phyloP scores from a whole-genome alignment of 108 stramenopile species.

The Cyclotella cryptica region DNA sequence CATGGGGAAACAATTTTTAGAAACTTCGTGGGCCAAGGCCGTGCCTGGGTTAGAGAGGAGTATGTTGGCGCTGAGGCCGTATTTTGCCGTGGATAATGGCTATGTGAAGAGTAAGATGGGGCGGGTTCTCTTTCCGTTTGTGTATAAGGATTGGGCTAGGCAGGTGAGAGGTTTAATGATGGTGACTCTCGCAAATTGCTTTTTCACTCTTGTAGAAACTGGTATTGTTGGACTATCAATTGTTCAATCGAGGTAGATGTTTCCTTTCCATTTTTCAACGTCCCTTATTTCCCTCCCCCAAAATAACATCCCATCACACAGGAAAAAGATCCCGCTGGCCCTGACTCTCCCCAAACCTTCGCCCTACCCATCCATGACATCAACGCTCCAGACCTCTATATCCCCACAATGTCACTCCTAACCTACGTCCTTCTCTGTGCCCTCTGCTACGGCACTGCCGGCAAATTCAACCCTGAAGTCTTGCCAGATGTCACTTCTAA shows the following conservation, averaged over 20 bases:
- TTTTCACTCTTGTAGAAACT: background rate
- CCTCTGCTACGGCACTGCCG: conserved; percentile 88
- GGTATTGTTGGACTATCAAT: background rate
- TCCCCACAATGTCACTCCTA: conserved; percentile 95
- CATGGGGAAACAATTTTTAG: conserved; percentile 63
- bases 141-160: conserved; percentile 84
- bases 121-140: conserved; percentile 89
- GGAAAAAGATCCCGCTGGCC: conserved; percentile 4
- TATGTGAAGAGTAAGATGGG: conserved; percentile 93
- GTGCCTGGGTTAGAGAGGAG: conserved; percentile 83
- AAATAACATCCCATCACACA: conserved; percentile 3
- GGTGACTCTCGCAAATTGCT: background rate
- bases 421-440: conserved; percentile 96
- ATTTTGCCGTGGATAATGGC: conserved; percentile 96
- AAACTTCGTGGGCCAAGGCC: conserved; percentile 55
- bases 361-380: conserved; percentile 88
- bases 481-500: conserved; percentile 89
- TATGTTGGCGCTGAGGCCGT: conserved; percentile 79
- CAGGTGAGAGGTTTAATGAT: conserved; percentile 34
- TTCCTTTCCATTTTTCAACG: background rate
- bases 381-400: conserved; percentile 97
- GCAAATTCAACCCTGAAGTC: conserved; percentile 92
- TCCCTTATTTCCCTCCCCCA: too few relatives aligned
- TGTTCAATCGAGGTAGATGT: background rate
- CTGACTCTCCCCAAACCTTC: conserved; percentile 50